Evolutionary conservation across 495 filamentous ascomycete species (phyloP), one percentile per base, ranked within the genome.

Genomic region (Lophiostoma macrostomum): DNA sequence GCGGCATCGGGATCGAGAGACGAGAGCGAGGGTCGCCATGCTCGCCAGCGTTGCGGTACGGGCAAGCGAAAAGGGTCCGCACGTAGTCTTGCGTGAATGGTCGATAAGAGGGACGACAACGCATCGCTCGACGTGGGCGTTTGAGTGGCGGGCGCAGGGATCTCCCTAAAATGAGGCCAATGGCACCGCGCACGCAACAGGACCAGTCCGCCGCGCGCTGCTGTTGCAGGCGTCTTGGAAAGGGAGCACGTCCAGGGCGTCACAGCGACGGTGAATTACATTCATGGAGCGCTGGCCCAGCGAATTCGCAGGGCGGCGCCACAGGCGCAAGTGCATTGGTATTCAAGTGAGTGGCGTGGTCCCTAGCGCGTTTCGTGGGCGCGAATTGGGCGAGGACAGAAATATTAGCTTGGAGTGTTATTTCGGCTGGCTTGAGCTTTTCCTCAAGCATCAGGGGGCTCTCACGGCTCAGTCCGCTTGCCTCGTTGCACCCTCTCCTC

Each of bases 21-120:
- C 34, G 6, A 37, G n/a, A 37, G n/a, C n/a, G n/a, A n/a, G n/a
- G n/a, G n/a, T n/a, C n/a, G n/a, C n/a, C n/a, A n/a, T n/a, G n/a
- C n/a, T n/a, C n/a, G n/a, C n/a, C n/a, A n/a, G n/a, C n/a, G n/a
- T n/a, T n/a, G n/a, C n/a, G n/a, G n/a, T n/a, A n/a, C n/a, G n/a
- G n/a, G n/a, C n/a, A n/a, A n/a, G n/a, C n/a, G n/a, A n/a, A n/a
- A n/a, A n/a, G n/a, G n/a, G n/a, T n/a, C 28, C 39, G 56, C 44
- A 60, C 56, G 56, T 54, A 41, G 44, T 36, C 3, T 4, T 1
- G 10, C 19, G 22, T 60, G 56, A 60, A 53, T 60, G 49, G 56
- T 24, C 22, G 56, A 60, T 53, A 54, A 36, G 46, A 23, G 14
- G 19, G n/a, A 7, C 20, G 44, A 54, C 56, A 60, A 50, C 56